Conservation (phyloP, 164 flowering plant genomes). For the Macadamia tetraphylla region DNA sequence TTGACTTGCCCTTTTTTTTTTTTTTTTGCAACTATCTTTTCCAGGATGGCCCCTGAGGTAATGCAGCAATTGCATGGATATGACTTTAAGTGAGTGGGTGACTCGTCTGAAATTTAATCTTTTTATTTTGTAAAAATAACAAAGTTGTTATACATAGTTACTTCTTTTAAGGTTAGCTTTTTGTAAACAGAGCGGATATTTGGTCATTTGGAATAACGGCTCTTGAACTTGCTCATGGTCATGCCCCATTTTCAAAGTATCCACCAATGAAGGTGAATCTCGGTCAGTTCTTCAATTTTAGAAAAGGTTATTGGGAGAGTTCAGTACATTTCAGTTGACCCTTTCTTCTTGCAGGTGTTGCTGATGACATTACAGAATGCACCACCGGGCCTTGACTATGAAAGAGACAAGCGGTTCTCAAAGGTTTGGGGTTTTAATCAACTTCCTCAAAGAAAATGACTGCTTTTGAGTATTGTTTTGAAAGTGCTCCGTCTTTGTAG, state of each 20-base stretch:
- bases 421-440: slow-evolving; percentile 46
- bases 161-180: slow-evolving; percentile 13
- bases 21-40: slow-evolving; percentile 1
- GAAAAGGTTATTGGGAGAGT: neutral
- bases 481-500: slow-evolving; percentile 34
- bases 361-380: slow-evolving; percentile 99
- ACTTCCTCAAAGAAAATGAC: neutral
- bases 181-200: slow-evolving; percentile 82
- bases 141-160: neutral
- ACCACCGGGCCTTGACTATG: slow-evolving; percentile 98
- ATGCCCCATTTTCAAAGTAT: slow-evolving; percentile 97
- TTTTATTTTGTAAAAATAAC: neutral
- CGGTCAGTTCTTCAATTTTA: too few relatives aligned
- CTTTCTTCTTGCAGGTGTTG: slow-evolving; percentile 54
- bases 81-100: slow-evolving; percentile 80
- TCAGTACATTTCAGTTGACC: neutral
- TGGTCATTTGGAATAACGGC: slow-evolving; percentile 99
- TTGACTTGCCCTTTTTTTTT: slow-evolving; percentile 5
- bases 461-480: slow-evolving; percentile 5
- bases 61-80: slow-evolving; percentile 98
- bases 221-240: slow-evolving; percentile 98
- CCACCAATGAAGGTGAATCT: slow-evolving; percentile 96
- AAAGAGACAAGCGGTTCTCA: slow-evolving; percentile 85
- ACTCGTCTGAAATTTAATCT: neutral
- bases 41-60: slow-evolving; percentile 99